Evolutionary conservation across 495 filamentous ascomycete species (phyloP).

Genomic region (Jackrogersella minutella): DNA sequence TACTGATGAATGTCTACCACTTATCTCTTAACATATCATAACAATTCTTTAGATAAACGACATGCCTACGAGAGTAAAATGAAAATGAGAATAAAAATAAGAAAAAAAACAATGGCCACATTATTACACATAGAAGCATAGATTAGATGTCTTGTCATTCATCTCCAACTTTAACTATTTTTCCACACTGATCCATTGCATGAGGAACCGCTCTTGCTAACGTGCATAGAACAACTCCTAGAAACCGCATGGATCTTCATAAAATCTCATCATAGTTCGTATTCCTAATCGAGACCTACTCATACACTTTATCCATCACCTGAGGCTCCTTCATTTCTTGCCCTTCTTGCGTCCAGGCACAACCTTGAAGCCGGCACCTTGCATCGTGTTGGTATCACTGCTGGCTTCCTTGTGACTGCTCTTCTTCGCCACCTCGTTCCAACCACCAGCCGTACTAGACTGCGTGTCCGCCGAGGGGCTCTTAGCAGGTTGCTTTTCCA

Average conservation of each 20-base stretch:
- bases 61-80: too few species aligned
- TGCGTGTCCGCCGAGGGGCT: conserved; percentile 54
- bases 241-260: not conserved
- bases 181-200: not conserved
- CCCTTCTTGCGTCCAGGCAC: conserved; percentile 94
- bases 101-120: too few species aligned
- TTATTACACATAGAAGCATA: too few species aligned
- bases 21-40: too few species aligned
- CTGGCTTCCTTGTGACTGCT: conserved; percentile 56
- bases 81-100: too few species aligned
- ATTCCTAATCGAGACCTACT: not conserved
- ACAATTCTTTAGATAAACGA: too few species aligned
- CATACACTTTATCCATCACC: not conserved
- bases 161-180: not conserved
- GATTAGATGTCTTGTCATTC: not conserved
- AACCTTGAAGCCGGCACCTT: conserved; percentile 78
- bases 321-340: conserved; percentile 61
- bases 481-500: conserved; percentile 65
- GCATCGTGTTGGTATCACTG: conserved; percentile 60
- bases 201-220: not conserved
- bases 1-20: too few species aligned
- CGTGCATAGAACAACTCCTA: not conserved
- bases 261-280: not conserved
- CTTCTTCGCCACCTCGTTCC: conserved; percentile 99
- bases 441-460: conserved; percentile 71